These are phyloP conservation scores for Kodamaea hsintzibuensis DNA, from an alignment of 805 yeast genomes.

Conservation along the genomic window DNA sequence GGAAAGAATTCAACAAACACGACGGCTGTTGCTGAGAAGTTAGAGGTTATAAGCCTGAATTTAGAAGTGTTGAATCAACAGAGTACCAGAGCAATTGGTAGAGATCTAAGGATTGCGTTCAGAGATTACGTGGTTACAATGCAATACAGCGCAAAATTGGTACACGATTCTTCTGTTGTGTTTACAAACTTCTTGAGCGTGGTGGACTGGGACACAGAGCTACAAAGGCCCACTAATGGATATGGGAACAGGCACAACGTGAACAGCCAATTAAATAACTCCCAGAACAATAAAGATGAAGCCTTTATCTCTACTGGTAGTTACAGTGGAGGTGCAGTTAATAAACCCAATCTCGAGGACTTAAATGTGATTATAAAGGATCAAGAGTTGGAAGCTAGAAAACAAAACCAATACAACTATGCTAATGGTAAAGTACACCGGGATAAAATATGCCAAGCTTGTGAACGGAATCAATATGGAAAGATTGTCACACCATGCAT, in stretches of 20 bases:
- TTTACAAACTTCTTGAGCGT: slow-evolving; percentile 3
- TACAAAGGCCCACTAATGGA: background rate
- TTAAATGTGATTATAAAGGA: background rate
- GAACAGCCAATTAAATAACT: background rate
- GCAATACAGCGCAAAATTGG: slow-evolving; percentile 26
- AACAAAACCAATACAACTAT: background rate
- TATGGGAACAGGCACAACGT: slow-evolving; percentile 1
- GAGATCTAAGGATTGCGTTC: slow-evolving; percentile 45
- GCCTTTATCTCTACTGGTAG: background rate
- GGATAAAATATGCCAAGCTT: background rate
- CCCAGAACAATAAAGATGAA: background rate
- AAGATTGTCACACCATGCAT: background rate
- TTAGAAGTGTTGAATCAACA: slow-evolving; percentile 56
- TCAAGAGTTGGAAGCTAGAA: background rate
- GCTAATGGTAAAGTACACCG: background rate
- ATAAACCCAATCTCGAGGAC: background rate
- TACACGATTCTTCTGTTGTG: slow-evolving; percentile 4
- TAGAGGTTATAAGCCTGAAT: slow-evolving; percentile 53
- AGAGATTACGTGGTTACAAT: slow-evolving; percentile 42
- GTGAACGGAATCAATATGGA: background rate
- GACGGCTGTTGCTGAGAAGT: slow-evolving; percentile 45
- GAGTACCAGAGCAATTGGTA: slow-evolving; percentile 46
- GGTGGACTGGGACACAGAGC: slow-evolving; percentile 10
- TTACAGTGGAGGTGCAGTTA: background rate
- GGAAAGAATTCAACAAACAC: slow-evolving; percentile 48